A percentile compares a stretch with the other conserved stretches of the same genome.
Evolutionary conservation across 2,329 filamentous ascomycete genomes (phyloP).

Genomic region (Sporothrix protearum): DNA sequence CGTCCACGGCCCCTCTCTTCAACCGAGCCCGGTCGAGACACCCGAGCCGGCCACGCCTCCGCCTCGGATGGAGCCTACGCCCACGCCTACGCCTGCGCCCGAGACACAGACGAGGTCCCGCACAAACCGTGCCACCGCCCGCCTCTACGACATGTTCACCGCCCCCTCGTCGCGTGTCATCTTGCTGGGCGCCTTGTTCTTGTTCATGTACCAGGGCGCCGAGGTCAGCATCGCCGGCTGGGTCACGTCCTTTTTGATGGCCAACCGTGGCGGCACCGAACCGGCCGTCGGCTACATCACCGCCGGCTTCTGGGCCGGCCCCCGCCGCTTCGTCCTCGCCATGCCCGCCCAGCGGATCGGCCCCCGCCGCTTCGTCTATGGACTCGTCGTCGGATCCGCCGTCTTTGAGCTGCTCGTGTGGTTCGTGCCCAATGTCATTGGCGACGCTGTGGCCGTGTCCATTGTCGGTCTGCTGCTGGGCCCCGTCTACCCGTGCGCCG

Average conservation of each 20-base stretch:
- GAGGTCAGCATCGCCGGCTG: constrained; percentile 82
- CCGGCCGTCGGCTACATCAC: constrained; percentile 75
- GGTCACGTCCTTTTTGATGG: constrained; percentile 82
- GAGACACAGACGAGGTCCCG: neutral
- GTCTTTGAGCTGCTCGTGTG: constrained; percentile 74
- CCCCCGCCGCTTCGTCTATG: constrained; percentile 66
- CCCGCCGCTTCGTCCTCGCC: constrained; percentile 70
- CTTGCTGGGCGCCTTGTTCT: constrained; percentile 72
- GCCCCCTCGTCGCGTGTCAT: constrained; percentile 56
- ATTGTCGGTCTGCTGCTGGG: constrained; percentile 73
- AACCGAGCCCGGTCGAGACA: neutral
- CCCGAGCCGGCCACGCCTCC: neutral
- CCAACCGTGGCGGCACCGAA: constrained; percentile 65
- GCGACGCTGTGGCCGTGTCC: constrained; percentile 63
- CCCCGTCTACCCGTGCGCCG: constrained; percentile 73
- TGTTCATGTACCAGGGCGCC: constrained; percentile 81
- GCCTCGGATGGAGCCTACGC: neutral
- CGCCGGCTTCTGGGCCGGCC: constrained; percentile 67
- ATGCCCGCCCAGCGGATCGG: constrained; percentile 64
- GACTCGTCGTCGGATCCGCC: constrained; percentile 57
- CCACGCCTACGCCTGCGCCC: too few relatives aligned
- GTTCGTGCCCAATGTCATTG: constrained; percentile 71
- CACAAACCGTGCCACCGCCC: constrained; percentile 6
- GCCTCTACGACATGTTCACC: constrained; percentile 45
- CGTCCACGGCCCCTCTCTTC: constrained; percentile 18